Evolutionary conservation across 2,329 filamentous ascomycete species (phyloP), one percentile per base, ranked within the genome.

Genomic region (Kalmusia sp.): DNA sequence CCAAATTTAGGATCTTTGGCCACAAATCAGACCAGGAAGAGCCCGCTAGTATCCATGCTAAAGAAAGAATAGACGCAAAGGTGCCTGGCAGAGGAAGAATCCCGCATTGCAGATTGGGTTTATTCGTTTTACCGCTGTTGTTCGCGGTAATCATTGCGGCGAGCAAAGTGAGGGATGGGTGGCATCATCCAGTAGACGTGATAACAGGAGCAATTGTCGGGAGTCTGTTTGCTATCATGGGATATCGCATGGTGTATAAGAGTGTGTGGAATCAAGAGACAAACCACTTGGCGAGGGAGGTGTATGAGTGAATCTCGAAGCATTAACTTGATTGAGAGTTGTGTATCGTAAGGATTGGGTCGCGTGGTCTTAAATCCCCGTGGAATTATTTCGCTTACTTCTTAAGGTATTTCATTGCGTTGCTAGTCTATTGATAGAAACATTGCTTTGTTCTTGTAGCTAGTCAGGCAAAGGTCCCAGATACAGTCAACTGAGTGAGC

Each of bases 151-250:
- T 91, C 1, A 87, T 91, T 21, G 86, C 83, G 0, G 86, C 85
- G 3, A 84, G 85, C 0, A 77, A 91, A 28, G 87, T 87, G 0
- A 87, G 90, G 48, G 74, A 91, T 59, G 83, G 87, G n/a, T 72
- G 63, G 71, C 88, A 92, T 72, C 86, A 91, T 71, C 89, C 86
- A 81, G 87, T 88, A 51, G 88, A 91, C 55, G 77, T 88, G 6
- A 50, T 89, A 0, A 84, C 83, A 1, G 87, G 87, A 2, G 85
- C 79, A 0, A 64, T 82, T 15, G 86, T 90, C 22, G 87, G 87
- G 1, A 84, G 80, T 0, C 62, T 82, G 46, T 84, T 88, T 69
- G 87, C 87, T 0, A 83, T 88, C 56, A 81, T 81, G 1, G 73
- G 81, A 0, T 90, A 87, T 64, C 75, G 85, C 39, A 87, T 87